Evolutionary conservation across 257 asterid species (phyloP).

Genomic region (Penstemon barbatus): DNA sequence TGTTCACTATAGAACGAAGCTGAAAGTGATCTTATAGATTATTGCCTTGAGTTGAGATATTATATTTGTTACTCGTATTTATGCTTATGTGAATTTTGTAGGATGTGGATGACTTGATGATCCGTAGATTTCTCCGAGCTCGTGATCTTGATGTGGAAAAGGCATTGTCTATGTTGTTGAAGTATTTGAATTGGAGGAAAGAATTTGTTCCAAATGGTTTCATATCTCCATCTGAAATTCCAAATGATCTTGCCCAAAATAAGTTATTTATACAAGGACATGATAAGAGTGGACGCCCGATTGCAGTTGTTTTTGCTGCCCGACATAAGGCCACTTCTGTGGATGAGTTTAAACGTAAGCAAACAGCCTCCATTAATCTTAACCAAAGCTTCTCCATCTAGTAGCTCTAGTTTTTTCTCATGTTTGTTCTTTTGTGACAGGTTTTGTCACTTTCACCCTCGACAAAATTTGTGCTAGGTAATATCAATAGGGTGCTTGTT

Average conservation of each 20-base stretch:
- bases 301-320: conserved; percentile 58
- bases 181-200: conserved; percentile 80
- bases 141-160: conserved; percentile 89
- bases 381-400: conserved; percentile 9
- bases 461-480: conserved; percentile 88
- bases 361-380: background rate
- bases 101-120: conserved; percentile 75
- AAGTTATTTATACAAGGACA: conserved; percentile 85
- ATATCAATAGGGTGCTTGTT: background rate
- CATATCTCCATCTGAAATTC: conserved; percentile 55
- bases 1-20: background rate
- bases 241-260: conserved; percentile 59
- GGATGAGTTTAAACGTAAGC: conserved; percentile 84
- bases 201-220: conserved; percentile 60
- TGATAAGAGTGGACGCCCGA: conserved; percentile 77
- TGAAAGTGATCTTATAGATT: background rate
- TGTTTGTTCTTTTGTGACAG: conserved; percentile 39
- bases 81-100: conserved; percentile 29
- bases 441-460: conserved; percentile 68
- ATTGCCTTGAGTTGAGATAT: background rate
- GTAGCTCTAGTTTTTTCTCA: background rate
- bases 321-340: conserved; percentile 62
- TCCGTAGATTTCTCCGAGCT: conserved; percentile 85
- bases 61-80: too few relatives aligned
- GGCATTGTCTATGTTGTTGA: conserved; percentile 69